Base-by-base conservation (phyloP, 2,329 filamentous ascomycete genomes). In the Coniosporium tulheliwenetii region DNA sequence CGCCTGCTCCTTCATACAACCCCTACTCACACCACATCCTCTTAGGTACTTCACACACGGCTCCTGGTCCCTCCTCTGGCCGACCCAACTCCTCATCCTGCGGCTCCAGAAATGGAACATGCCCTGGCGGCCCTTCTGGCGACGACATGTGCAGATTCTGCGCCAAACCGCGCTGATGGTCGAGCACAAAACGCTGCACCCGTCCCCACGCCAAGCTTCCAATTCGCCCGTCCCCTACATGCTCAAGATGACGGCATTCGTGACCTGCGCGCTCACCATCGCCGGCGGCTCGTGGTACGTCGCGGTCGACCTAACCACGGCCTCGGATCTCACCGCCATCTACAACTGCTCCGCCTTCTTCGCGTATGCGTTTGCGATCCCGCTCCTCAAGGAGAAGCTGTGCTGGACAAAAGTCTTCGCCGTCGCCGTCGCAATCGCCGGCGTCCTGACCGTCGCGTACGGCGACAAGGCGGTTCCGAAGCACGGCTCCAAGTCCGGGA, bases 341-440 rank as follows among this genome's bases (percentile, higher is more conserved):
- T 98, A 98, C 72, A 98, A 98, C 64, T 98, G 91, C 69, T 93
- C 85, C 40, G 89, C 91, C 43, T 98, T 98, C 63, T 98, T 98
- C 59, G 91, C 91, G 38, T 98, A 98, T 57, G 89, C 85, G 10
- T 98, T 98, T 57, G 93, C 84, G 37, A 86, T 98, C 36, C 86
- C 87, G 1, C 63, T 98, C 13, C 69, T 98, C 2, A 78, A 83
- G 43, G 91, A 98, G 60, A 85, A 81, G 48, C 64, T 95, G 10
- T 78, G 85, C 15, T 63, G 80, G 32, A 85, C 85, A 63, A 98
- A 98, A 66, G 79, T 86, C 26, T 58, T 93, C 39, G 84, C 89
- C 3, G 91, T 98, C 1, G 70, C 76, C 9, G 74, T 98, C 33
- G 91, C 91, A 41, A 93, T 96, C 45, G 63, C 77, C 0, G 91